Percentiles rank a stretch among this genome's conserved stretches.
phyloP scores from a whole-genome alignment of 2,329 filamentous ascomycete species.

The Cladosporium austrohemisphaericum region DNA sequence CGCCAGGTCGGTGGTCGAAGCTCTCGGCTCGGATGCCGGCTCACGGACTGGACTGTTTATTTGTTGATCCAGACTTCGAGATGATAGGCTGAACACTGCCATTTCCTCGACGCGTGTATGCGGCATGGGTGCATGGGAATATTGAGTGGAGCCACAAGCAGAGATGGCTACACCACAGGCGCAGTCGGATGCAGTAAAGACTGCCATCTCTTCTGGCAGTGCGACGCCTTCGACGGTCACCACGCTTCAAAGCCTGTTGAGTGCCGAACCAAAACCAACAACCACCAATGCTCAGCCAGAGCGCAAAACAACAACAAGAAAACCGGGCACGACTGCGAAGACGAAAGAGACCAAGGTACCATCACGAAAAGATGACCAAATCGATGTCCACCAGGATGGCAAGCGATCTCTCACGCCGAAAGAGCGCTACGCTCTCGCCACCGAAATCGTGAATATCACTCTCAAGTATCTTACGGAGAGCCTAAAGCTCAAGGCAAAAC shows the following conservation, averaged over 20 bases:
- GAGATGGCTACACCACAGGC: slow-evolving; percentile 19
- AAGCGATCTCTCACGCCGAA: slow-evolving; percentile 34
- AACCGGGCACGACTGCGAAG: not conserved
- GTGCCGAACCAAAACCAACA: slow-evolving; percentile 16
- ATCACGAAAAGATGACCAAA: not conserved
- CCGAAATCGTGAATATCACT: slow-evolving; percentile 67
- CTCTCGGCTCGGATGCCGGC: slow-evolving; percentile 11
- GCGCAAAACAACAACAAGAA: slow-evolving; percentile 3
- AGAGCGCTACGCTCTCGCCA: slow-evolving; percentile 65
- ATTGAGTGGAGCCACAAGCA: not conserved
- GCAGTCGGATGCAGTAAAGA: slow-evolving; percentile 20
- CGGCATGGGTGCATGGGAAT: slow-evolving; percentile 1
- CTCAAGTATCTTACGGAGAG: slow-evolving; percentile 67
- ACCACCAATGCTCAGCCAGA: not conserved
- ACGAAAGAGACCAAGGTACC: slow-evolving; percentile 12
- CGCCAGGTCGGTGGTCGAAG: not conserved
- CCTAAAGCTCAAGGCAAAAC: slow-evolving; percentile 45
- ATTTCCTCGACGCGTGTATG: slow-evolving; percentile 1
- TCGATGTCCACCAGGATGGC: slow-evolving; percentile 4
- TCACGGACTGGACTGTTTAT: slow-evolving; percentile 7
- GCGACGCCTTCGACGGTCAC: slow-evolving; percentile 25
- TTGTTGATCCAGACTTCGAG: slow-evolving; percentile 14
- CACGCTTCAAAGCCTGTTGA: slow-evolving; percentile 26
- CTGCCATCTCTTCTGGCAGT: slow-evolving; percentile 18
- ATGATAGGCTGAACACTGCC: slow-evolving; percentile 10